These are phyloP conservation scores for Vicia faba DNA, from an alignment of 306 rosid species.

Conservation along the genomic window DNA sequence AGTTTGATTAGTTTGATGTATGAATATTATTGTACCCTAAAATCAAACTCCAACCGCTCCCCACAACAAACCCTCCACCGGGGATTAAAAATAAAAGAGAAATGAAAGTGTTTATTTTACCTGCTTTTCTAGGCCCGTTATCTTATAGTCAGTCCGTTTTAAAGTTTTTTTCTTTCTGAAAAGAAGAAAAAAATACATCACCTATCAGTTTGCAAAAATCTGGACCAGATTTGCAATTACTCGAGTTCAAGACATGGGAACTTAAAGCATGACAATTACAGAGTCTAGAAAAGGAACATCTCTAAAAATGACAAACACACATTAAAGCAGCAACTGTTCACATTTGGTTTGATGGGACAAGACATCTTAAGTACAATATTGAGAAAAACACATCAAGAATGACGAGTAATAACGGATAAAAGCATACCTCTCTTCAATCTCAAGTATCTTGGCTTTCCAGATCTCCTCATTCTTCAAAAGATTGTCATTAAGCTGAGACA, in stretches of 20 bases:
- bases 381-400: slow-evolving; percentile 14
- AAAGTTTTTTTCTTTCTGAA: slow-evolving; percentile 59
- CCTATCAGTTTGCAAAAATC: slow-evolving; percentile 26
- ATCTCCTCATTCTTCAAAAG: slow-evolving; percentile 78
- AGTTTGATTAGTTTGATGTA: slow-evolving; percentile 31
- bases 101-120: slow-evolving; percentile 38
- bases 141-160: slow-evolving; percentile 51
- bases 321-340: slow-evolving; percentile 15
- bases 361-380: background rate
- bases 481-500: slow-evolving; percentile 83
- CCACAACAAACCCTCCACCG: background rate
- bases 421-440: slow-evolving; percentile 76
- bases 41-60: background rate
- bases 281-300: slow-evolving; percentile 15
- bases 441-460: slow-evolving; percentile 70
- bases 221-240: slow-evolving; percentile 12
- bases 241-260: slow-evolving; percentile 29
- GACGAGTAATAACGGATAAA: slow-evolving; percentile 3
- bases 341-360: slow-evolving; percentile 27
- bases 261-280: slow-evolving; percentile 16
- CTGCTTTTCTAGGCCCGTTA: slow-evolving; percentile 68
- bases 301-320: slow-evolving; percentile 14
- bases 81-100: background rate
- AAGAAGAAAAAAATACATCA: slow-evolving; percentile 6
- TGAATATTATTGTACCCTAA: background rate